Base-by-base conservation (phyloP, 1,139 yeast species). In the Candida sp. region DNA sequence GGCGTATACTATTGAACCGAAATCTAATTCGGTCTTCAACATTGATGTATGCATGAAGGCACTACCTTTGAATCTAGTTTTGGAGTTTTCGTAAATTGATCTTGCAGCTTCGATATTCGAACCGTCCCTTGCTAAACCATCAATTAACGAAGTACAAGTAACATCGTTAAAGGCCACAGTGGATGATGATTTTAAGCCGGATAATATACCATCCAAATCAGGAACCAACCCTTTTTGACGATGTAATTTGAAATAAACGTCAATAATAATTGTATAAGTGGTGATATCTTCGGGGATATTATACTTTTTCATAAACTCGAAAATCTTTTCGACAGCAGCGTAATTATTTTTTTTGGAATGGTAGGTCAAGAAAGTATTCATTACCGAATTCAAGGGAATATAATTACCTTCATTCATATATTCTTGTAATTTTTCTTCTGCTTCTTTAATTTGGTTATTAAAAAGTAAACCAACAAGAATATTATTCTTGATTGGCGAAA, bases 261-360 rank as follows among this genome's bases (percentile, higher is more conserved):
- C 83, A 43, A 84, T 72, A 29, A 84, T 64, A 33, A 77, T 76
- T n/a, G 91, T 77, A 59, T 81, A 80, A 1, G 93, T 84, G 12
- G 81, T 82, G 41, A 81, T 72, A 56, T 83, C 88, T 25, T 85
- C 87, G 32, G 70, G 58, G 33, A 84, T 64, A n/a, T 70, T 63
- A 33, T 68, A 45, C 29, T 53, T 51, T 44, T 59, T 57, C 77
- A 73, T 73, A 54, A 61, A 73, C 35, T 61, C 51, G 39, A 70
- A 50, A 38, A 73, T 63, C 4, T 72, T 73, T 41, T 66, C 70
- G 12, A 71, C 71, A 4, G 77, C 73, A 25, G 60, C 53, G 46
- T 59, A 63, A 51, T 72, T 70, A 41, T 61, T 56, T 11, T 36
- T 39, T 36, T 61, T 61, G 27, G 67, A 60, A 48, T 73, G 68